phyloP scores from a whole-genome alignment of 768 basidiomycete genomes.

The Boletus vinaceobasis region DNA sequence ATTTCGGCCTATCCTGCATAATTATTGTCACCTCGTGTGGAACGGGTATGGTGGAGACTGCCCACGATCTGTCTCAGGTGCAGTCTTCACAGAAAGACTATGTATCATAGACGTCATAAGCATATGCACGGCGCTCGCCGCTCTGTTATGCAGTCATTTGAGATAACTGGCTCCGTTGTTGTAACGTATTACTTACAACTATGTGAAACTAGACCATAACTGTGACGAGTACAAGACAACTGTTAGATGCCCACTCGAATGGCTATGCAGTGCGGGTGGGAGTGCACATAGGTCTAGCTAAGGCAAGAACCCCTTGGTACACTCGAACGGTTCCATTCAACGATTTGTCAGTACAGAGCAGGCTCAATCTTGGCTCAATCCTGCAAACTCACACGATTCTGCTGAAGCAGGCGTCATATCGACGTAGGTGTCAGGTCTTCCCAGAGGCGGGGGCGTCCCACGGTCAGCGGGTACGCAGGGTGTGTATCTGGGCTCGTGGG shows the following conservation, averaged over 20 bases:
- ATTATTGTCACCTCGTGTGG: not conserved
- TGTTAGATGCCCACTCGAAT: not conserved
- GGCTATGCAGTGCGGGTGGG: not conserved
- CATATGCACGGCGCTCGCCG: not conserved
- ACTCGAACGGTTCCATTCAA: not conserved
- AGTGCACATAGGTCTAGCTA: not conserved
- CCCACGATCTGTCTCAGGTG: not conserved
- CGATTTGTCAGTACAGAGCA: not conserved
- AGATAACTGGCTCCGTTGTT: not conserved
- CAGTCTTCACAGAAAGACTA: not conserved
- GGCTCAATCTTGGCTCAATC: not conserved
- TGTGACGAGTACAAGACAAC: not conserved
- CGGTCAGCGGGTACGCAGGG: constrained; percentile 3
- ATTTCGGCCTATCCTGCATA: constrained; percentile 3
- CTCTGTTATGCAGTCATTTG: not conserved
- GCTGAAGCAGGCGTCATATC: not conserved
- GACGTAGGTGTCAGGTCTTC: not conserved
- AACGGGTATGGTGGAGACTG: not conserved
- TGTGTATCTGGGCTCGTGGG: constrained; percentile 8
- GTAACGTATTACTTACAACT: not conserved
- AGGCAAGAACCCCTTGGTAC: not conserved
- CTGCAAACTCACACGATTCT: not conserved
- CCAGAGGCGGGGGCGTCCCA: not conserved
- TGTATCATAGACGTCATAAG: not conserved
- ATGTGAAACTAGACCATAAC: not conserved